Percentiles rank a stretch among this genome's conserved stretches.
phyloP scores from a whole-genome alignment of 1,139 yeast species.

The Pneumocystis jirovecii region DNA sequence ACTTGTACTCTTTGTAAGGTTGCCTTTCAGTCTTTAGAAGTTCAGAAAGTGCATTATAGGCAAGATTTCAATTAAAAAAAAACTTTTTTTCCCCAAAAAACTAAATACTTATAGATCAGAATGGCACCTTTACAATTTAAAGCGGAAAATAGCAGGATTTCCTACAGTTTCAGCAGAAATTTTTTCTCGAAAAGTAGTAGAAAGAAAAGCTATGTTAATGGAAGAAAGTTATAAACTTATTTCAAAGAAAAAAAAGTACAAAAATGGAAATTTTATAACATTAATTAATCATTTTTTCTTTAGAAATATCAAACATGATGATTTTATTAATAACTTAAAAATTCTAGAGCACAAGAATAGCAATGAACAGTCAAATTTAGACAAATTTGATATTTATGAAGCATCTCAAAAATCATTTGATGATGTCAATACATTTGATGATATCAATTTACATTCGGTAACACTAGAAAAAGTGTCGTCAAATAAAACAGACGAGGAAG shows the following conservation, averaged over 20 bases:
- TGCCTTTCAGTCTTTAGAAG: conserved; percentile 58
- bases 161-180: conserved; percentile 67
- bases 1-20: conserved; percentile 85
- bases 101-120: conserved; percentile 59
- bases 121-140: conserved; percentile 88
- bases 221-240: conserved; percentile 17
- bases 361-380: background rate
- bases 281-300: background rate
- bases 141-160: conserved; percentile 75
- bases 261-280: conserved; percentile 7
- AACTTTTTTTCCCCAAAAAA: background rate
- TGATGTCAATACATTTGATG: background rate
- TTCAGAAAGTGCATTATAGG: conserved; percentile 54
- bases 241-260: conserved; percentile 16
- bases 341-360: background rate
- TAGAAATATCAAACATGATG: conserved; percentile 13
- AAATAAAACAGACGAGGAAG: background rate
- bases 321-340: background rate
- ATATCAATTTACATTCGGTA: background rate
- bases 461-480: background rate
- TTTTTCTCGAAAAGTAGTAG: conserved; percentile 61
- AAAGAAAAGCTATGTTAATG: conserved; percentile 25
- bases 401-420: background rate
- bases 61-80: background rate
- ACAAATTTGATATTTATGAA: background rate